A percentile compares a stretch with the other conserved stretches of the same genome.
These are phyloP conservation scores for Cytospora chrysosperma DNA, from an alignment of 2,329 filamentous ascomycete genomes.

Conservation along the genomic window DNA sequence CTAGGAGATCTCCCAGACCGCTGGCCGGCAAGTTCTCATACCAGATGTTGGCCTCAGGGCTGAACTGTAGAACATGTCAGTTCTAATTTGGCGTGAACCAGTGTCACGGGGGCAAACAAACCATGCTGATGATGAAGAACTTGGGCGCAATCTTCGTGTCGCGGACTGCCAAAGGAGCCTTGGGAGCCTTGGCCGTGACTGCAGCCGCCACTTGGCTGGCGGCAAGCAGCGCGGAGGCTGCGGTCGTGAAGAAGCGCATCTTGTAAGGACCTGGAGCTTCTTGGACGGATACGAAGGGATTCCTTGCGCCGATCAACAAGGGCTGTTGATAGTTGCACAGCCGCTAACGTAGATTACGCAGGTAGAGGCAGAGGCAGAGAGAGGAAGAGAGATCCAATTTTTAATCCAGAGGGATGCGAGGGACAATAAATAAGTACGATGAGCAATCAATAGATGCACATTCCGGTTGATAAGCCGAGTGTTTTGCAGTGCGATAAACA, in stretches of 20 bases:
- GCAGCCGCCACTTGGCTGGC: conserved; percentile 16
- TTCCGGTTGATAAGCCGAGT: not conserved
- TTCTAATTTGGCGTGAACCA: not conserved
- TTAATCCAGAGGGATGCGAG: not conserved
- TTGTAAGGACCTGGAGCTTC: not conserved
- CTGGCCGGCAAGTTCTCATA: conserved; percentile 48
- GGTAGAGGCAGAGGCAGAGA: not conserved
- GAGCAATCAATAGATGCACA: no score
- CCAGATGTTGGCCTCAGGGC: conserved; percentile 62
- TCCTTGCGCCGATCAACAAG: not conserved
- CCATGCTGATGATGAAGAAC: conserved; percentile 63
- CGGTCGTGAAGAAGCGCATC: conserved; percentile 19
- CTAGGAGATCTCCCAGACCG: conserved; percentile 54
- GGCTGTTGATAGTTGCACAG: not conserved
- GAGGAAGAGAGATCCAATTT: not conserved
- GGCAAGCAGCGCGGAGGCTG: conserved; percentile 19
- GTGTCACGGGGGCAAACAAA: conserved; percentile 37
- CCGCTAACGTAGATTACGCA: not conserved
- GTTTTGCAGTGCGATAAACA: not conserved
- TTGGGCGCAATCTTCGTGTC: conserved; percentile 50
- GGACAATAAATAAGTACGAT: not conserved
- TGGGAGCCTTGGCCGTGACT: conserved; percentile 8
- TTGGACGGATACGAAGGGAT: not conserved
- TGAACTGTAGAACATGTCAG: conserved; percentile 46
- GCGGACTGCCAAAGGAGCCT: conserved; percentile 3